A percentile compares a stretch with the other conserved stretches of the same genome.
phyloP scores from a whole-genome alignment of 305 asterid species.

The Fraxinus greggii region DNA sequence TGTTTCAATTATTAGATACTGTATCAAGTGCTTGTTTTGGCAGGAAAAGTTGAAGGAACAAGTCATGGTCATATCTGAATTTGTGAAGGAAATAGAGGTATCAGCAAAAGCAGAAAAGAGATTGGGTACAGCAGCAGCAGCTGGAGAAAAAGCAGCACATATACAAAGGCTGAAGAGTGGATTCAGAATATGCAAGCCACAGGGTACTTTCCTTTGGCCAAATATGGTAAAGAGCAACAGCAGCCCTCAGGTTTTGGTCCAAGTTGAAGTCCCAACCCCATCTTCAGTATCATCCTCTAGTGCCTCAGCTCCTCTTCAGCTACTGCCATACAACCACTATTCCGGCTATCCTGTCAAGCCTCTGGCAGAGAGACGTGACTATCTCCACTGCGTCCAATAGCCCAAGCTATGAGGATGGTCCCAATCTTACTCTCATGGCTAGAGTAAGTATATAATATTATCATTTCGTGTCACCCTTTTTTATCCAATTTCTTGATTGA shows the following conservation, averaged over 20 bases:
- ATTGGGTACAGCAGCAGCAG: conserved; percentile 18
- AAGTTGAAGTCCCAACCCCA: conserved; percentile 81
- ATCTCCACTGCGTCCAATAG: conserved; percentile 45
- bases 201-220: conserved; percentile 95
- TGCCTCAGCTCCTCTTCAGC: conserved; percentile 51
- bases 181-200: conserved; percentile 66
- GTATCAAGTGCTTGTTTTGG: conserved; percentile 17
- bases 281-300: conserved; percentile 83
- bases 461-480: too few species aligned
- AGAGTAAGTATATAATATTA: conserved; percentile 30
- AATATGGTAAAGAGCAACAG: conserved; percentile 55
- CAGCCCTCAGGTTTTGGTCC: conserved; percentile 51
- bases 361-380: conserved; percentile 64
- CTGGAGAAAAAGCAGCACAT: conserved; percentile 76
- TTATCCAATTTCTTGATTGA: neutral
- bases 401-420: conserved; percentile 28
- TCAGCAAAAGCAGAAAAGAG: conserved; percentile 23
- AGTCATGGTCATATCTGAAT: conserved; percentile 47
- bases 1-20: conserved; percentile 7
- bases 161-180: conserved; percentile 63
- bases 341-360: conserved; percentile 73
- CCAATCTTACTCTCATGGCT: conserved; percentile 22
- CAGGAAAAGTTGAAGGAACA: conserved; percentile 73
- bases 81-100: conserved; percentile 74
- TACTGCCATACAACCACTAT: conserved; percentile 30